A percentile compares a stretch with the other conserved stretches of the same genome.
These are phyloP conservation scores for Polygonum maritimum DNA, from an alignment of 148 eudicot genomes.

Conservation along the genomic window DNA sequence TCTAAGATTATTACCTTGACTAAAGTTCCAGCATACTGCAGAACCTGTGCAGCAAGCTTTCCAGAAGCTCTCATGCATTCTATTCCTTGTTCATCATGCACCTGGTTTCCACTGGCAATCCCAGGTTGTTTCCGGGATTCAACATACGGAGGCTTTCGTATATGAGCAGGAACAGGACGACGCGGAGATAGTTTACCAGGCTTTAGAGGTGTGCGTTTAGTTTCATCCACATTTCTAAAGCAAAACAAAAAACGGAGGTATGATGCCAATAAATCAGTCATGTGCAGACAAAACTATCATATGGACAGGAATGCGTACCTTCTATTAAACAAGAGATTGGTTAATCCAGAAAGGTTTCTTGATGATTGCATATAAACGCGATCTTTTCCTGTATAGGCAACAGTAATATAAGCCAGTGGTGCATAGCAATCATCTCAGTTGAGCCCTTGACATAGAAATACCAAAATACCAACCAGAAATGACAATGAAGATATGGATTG, in stretches of 20 bases:
- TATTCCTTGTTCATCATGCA: conserved; percentile 76
- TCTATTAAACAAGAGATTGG: conserved; percentile 64
- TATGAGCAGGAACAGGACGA: conserved; percentile 72
- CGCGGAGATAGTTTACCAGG: conserved; percentile 86
- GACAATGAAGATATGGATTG: background rate
- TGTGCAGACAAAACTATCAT: background rate
- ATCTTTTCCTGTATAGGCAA: conserved; percentile 38
- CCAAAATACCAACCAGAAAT: background rate
- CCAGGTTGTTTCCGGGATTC: conserved; percentile 60
- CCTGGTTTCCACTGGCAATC: conserved; percentile 63
- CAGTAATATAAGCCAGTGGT: background rate
- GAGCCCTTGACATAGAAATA: background rate
- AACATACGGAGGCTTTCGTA: conserved; percentile 75
- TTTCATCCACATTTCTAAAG: conserved; percentile 50
- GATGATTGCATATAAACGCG: conserved; percentile 49
- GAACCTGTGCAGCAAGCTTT: conserved; percentile 89
- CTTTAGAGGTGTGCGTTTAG: conserved; percentile 44
- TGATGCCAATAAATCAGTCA: background rate
- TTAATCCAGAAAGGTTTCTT: conserved; percentile 49
- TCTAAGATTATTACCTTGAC: conserved; percentile 49
- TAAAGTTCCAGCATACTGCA: conserved; percentile 92
- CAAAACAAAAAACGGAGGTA: background rate
- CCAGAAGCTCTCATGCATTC: conserved; percentile 96
- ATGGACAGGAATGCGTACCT: conserved; percentile 25
- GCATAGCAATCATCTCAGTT: background rate